phyloP scores from a whole-genome alignment of 306 rosid species.

The Trifolium repens region DNA sequence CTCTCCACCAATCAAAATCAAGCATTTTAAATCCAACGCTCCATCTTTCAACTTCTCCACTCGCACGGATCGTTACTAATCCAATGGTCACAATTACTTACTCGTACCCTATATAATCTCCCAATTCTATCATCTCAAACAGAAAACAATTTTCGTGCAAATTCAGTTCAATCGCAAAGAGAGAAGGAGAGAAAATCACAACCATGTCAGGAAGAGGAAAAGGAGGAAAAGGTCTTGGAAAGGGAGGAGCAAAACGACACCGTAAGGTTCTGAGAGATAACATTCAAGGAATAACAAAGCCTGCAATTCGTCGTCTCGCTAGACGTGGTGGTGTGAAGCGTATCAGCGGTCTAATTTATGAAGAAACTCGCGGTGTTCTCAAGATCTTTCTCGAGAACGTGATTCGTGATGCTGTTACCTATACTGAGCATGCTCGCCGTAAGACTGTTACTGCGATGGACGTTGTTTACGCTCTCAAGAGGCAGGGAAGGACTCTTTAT shows the following conservation, averaged over 20 bases:
- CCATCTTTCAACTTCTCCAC: fast-evolving
- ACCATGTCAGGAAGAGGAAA: conserved; percentile 74
- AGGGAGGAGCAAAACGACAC: conserved; percentile 72
- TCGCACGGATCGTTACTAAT: conserved; percentile 40
- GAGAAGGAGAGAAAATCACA: neutral
- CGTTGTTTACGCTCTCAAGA: conserved; percentile 64
- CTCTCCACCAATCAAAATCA: conserved; percentile 44
- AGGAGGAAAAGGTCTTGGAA: conserved; percentile 65
- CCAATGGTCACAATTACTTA: conserved; percentile 14
- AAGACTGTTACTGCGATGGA: conserved; percentile 71
- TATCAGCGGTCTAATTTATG: conserved; percentile 63
- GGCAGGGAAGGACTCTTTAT: conserved; percentile 68
- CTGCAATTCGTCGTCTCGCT: conserved; percentile 61
- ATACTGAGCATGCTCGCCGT: conserved; percentile 68
- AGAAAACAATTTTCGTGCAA: neutral
- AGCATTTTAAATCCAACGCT: conserved; percentile 42
- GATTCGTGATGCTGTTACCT: conserved; percentile 62
- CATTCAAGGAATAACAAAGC: conserved; percentile 68
- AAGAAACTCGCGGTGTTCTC: conserved; percentile 64
- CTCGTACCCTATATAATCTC: neutral
- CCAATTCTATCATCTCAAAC: neutral
- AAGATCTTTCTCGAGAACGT: conserved; percentile 66
- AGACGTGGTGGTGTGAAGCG: conserved; percentile 68
- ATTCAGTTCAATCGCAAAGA: neutral
- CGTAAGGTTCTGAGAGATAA: conserved; percentile 70